These are phyloP conservation scores for Thelonectria olida DNA, from an alignment of 2,329 filamentous ascomycete species.

Conservation along the genomic window DNA sequence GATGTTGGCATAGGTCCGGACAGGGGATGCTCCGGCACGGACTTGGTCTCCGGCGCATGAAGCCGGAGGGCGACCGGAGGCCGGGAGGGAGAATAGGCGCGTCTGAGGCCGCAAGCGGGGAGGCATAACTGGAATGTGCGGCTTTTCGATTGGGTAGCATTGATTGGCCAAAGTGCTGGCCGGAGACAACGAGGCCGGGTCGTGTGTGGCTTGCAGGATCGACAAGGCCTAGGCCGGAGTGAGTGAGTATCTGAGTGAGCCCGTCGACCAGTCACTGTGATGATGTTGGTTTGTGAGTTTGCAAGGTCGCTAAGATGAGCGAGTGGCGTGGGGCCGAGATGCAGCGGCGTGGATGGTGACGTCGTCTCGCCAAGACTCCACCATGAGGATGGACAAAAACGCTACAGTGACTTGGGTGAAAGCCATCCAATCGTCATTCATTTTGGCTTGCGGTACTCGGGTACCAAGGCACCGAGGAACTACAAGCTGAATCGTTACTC, in stretches of 20 bases:
- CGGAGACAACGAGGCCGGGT: too few species aligned
- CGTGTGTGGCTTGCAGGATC: too few species aligned
- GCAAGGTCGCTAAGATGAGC: background rate
- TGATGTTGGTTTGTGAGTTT: background rate
- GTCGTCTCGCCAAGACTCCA: background rate
- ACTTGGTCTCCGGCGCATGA: constrained; percentile 18
- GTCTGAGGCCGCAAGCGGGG: constrained; percentile 4
- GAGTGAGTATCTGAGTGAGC: too few species aligned
- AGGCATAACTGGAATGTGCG: constrained; percentile 10
- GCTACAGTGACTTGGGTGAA: background rate
- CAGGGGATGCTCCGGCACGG: background rate
- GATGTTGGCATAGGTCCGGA: background rate
- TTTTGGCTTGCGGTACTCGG: too few species aligned
- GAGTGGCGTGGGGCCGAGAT: background rate
- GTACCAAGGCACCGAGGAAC: too few species aligned
- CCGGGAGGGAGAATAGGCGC: constrained; percentile 4
- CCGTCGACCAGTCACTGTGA: too few species aligned
- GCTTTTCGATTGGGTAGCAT: too few species aligned
- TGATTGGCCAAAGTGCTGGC: too few species aligned
- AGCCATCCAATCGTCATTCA: constrained; percentile 7
- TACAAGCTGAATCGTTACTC: too few species aligned
- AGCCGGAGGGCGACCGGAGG: constrained; percentile 26
- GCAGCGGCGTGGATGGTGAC: constrained; percentile 14
- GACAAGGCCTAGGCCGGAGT: too few species aligned
- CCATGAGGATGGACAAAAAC: background rate